These are phyloP conservation scores for Thielaviopsis ethacetica DNA, from an alignment of 2,329 filamentous ascomycete genomes.

Conservation along the genomic window DNA sequence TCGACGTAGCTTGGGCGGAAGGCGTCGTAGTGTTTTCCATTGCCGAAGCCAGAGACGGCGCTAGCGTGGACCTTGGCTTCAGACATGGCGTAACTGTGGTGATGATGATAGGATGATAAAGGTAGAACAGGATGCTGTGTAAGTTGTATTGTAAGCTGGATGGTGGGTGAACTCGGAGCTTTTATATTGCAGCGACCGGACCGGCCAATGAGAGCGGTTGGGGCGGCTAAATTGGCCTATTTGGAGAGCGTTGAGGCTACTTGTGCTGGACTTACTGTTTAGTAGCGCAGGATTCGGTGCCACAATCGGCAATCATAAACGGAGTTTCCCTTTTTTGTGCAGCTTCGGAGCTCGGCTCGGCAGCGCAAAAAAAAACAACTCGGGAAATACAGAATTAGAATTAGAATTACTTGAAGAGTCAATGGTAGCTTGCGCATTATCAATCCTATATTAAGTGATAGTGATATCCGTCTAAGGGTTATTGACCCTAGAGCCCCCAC, in stretches of 20 bases:
- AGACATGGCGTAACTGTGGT: slow-evolving; percentile 10
- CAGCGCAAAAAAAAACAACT: neutral
- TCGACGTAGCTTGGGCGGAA: slow-evolving; percentile 51
- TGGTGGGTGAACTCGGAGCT: neutral
- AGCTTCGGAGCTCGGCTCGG: neutral
- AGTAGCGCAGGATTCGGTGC: neutral
- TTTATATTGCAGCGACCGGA: neutral
- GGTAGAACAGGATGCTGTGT: neutral
- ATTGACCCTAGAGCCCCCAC: neutral
- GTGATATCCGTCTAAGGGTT: neutral
- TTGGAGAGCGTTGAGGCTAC: neutral
- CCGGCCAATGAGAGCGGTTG: neutral
- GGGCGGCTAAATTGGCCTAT: neutral
- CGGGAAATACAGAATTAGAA: neutral
- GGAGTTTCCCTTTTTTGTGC: neutral
- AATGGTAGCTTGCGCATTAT: neutral
- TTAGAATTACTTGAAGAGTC: neutral
- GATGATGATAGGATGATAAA: neutral
- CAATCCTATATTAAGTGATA: neutral
- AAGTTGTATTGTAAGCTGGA: neutral
- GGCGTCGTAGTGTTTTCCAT: slow-evolving; percentile 48
- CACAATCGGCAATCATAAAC: neutral
- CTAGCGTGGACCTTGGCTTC: slow-evolving; percentile 33
- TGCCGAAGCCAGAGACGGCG: slow-evolving; percentile 42
- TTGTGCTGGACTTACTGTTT: too few species aligned